phyloP scores from a whole-genome alignment of 768 basidiomycete species.

The Podaxis sp. region DNA sequence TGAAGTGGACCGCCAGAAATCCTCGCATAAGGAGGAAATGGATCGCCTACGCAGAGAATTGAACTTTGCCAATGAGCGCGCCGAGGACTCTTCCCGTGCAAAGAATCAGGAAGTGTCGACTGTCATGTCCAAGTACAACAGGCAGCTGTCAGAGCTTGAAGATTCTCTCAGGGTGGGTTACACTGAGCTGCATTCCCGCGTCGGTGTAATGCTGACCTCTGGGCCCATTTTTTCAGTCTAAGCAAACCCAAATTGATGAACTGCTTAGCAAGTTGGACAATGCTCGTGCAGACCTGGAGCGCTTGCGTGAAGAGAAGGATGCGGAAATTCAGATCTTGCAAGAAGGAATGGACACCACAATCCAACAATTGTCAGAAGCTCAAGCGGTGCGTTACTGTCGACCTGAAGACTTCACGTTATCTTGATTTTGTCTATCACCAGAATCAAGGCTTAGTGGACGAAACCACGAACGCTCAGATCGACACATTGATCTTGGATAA shows the following conservation, averaged over 20 bases:
- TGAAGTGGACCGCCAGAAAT: conserved; percentile 90
- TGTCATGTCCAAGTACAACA: conserved; percentile 89
- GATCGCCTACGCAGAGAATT: conserved; percentile 91
- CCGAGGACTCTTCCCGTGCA: conserved; percentile 85
- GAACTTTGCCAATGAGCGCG: conserved; percentile 95
- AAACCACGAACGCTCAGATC: conserved; percentile 94
- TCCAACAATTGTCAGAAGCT: conserved; percentile 81
- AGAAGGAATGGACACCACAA: conserved; percentile 90
- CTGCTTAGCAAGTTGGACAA: conserved; percentile 77
- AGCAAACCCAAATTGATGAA: conserved; percentile 97
- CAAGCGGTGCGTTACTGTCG: conserved; percentile 57
- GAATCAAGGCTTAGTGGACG: conserved; percentile 81
- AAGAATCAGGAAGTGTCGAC: conserved; percentile 91
- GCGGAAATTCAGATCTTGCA: conserved; percentile 94
- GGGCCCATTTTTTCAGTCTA: conserved; percentile 49
- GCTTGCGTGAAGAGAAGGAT: conserved; percentile 90
- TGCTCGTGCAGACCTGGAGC: conserved; percentile 71
- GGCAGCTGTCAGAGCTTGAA: conserved; percentile 95
- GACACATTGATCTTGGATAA: conserved; percentile 95
- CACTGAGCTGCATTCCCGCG: neutral
- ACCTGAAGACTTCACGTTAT: neutral
- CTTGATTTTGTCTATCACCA: conserved; percentile 30
- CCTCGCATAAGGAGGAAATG: conserved; percentile 91
- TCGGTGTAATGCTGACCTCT: neutral
- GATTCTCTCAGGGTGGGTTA: conserved; percentile 79